Conservation (phyloP, 1,284 basidiomycete species). For the Ceratobasidium theobromae region DNA sequence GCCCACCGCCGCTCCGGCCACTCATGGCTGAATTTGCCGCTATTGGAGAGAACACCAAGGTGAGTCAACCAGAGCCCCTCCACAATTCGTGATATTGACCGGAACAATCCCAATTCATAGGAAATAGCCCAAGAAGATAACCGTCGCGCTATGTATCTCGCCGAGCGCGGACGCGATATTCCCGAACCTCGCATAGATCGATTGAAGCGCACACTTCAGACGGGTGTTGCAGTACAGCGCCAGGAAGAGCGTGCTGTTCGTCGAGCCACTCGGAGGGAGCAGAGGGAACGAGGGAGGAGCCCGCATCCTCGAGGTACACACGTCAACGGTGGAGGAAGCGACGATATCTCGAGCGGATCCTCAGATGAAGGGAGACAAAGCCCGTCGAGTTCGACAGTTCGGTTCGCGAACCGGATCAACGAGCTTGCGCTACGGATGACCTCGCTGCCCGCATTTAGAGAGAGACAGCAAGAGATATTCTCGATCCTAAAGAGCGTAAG, state of each 20-base stretch:
- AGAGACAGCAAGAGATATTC: conserved; percentile 70
- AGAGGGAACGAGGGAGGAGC: conserved; percentile 38
- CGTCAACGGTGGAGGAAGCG: neutral
- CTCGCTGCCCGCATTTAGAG: conserved; percentile 64
- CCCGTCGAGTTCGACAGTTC: conserved; percentile 60
- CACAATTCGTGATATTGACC: no score
- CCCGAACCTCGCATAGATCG: conserved; percentile 60
- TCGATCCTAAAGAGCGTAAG: conserved; percentile 56
- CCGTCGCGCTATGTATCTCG: conserved; percentile 52
- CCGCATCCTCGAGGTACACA: neutral
- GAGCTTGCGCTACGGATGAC: conserved; percentile 68
- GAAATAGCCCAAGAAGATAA: conserved; percentile 62
- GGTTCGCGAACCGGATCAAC: conserved; percentile 73
- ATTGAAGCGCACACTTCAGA: conserved; percentile 58
- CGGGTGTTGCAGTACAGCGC: conserved; percentile 38
- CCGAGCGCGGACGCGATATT: conserved; percentile 46
- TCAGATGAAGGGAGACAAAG: conserved; percentile 45
- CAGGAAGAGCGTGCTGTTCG: conserved; percentile 32
- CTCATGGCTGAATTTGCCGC: conserved; percentile 66
- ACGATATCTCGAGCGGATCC: neutral
- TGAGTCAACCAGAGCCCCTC: no score
- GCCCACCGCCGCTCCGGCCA: conserved; percentile 60
- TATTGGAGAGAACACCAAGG: conserved; percentile 54
- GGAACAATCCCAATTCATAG: no score
- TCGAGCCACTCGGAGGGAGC: conserved; percentile 42